A percentile compares a stretch with the other conserved stretches of the same genome.
Evolutionary conservation across 192 early-diverging fungal species (phyloP).

Genomic region (Chytriomyces confervae): DNA sequence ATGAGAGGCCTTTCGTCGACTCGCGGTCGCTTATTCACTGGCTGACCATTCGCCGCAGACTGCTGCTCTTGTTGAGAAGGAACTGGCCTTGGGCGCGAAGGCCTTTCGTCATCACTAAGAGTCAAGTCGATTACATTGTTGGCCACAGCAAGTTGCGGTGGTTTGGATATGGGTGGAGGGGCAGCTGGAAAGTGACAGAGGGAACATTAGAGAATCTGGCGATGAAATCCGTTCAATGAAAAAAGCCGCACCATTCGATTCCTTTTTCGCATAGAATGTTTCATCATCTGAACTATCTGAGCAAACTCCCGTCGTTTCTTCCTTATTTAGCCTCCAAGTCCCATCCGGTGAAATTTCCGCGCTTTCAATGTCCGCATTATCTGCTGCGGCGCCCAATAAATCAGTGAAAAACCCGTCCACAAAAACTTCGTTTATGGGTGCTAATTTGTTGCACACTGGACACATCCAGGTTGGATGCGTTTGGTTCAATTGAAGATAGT

Average conservation of each 20-base stretch:
- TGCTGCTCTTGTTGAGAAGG: not conserved
- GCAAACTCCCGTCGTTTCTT: not conserved
- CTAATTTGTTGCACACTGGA: constrained; percentile 32
- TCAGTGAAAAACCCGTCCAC: constrained; percentile 37
- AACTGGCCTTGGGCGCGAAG: not conserved
- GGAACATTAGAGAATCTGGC: not conserved
- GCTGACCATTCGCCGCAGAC: not conserved
- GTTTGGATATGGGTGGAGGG: not conserved
- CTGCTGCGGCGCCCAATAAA: constrained; percentile 7
- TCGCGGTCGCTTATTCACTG: not conserved
- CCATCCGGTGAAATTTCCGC: constrained; percentile 25
- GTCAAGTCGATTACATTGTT: constrained; percentile 14
- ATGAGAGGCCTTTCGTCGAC: not conserved
- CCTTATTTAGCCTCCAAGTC: constrained; percentile 21
- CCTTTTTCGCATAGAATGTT: not conserved
- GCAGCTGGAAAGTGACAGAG: not conserved
- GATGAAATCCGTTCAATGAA: not conserved
- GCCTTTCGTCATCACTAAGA: constrained; percentile 26
- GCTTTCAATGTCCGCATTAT: constrained; percentile 21
- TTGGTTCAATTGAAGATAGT: constrained; percentile 28
- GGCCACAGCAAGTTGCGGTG: not conserved
- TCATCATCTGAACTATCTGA: constrained; percentile 19
- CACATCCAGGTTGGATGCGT: constrained; percentile 36
- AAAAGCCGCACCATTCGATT: not conserved
- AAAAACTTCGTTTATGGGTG: constrained; percentile 31